A percentile compares a stretch with the other conserved stretches of the same genome.
Conservation (phyloP, 345 rosid genomes). For the Camelina laxa region DNA sequence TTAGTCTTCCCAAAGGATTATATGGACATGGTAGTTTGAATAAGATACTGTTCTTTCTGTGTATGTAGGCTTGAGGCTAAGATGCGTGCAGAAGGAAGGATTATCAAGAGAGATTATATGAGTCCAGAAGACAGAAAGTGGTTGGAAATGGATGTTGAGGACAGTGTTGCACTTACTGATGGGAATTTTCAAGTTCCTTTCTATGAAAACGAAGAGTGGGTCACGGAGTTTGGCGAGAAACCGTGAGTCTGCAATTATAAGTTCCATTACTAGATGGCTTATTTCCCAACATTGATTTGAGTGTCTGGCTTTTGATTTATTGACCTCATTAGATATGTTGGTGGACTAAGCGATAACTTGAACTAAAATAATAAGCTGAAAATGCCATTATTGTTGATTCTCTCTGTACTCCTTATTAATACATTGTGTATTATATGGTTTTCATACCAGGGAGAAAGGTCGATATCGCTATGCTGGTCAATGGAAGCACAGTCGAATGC, state of each 20-base stretch:
- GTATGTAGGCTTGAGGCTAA: constrained; percentile 78
- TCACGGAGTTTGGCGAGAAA: constrained; percentile 70
- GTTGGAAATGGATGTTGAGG: constrained; percentile 97
- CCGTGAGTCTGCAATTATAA: constrained; percentile 62
- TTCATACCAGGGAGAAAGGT: constrained; percentile 76
- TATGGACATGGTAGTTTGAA: constrained; percentile 10
- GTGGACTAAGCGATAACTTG: constrained; percentile 12
- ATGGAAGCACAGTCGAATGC: constrained; percentile 97
- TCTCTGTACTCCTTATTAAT: constrained; percentile 31
- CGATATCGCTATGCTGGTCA: constrained; percentile 95
- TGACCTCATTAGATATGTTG: constrained; percentile 13
- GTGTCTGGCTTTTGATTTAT: not conserved
- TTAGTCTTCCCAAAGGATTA: not conserved
- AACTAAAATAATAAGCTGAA: not conserved
- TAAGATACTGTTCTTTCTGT: constrained; percentile 15
- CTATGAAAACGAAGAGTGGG: constrained; percentile 80
- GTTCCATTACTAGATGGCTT: constrained; percentile 21
- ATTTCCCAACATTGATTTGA: not conserved
- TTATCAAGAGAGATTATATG: constrained; percentile 80
- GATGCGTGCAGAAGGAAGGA: constrained; percentile 92
- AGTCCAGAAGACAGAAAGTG: constrained; percentile 85
- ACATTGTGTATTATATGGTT: constrained; percentile 9
- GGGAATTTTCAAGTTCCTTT: constrained; percentile 66
- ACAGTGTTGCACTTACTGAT: constrained; percentile 56
- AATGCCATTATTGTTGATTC: not conserved